These are phyloP conservation scores for Periconia sp. DNA, from an alignment of 2,329 filamentous ascomycete species.

Conservation along the genomic window DNA sequence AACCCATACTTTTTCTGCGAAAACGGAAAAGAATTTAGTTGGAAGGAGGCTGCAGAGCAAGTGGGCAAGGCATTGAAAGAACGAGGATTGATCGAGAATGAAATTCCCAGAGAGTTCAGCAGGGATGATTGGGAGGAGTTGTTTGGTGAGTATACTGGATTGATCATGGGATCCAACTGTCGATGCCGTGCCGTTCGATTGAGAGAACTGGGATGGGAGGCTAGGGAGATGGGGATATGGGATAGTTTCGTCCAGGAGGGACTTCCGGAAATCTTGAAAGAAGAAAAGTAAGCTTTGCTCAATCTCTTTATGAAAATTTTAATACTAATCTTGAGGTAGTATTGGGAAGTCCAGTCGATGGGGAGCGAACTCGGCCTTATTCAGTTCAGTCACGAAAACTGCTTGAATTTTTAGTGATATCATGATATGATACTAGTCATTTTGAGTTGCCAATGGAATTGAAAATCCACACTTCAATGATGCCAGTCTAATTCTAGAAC, in stretches of 20 bases:
- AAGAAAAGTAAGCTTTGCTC: constrained; percentile 12
- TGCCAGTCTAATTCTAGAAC: constrained; percentile 17
- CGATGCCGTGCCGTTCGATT: constrained; percentile 49
- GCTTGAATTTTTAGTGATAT: too few species aligned
- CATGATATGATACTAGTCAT: too few species aligned
- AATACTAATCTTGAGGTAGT: not conserved
- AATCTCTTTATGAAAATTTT: not conserved
- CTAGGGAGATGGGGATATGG: constrained; percentile 47
- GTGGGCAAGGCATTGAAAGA: constrained; percentile 91
- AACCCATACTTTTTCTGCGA: constrained; percentile 57
- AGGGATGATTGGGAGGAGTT: constrained; percentile 43
- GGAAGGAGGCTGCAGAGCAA: constrained; percentile 79
- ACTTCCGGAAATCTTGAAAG: constrained; percentile 42
- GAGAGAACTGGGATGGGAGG: constrained; percentile 49
- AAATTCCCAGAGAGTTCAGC: constrained; percentile 40
- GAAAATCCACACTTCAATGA: not conserved
- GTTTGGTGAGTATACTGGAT: constrained; percentile 40
- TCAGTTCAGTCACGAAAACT: not conserved
- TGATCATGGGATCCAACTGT: constrained; percentile 47
- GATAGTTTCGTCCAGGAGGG: constrained; percentile 48
- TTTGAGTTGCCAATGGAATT: too few species aligned
- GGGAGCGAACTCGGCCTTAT: not conserved
- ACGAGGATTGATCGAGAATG: constrained; percentile 80
- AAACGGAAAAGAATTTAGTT: constrained; percentile 47
- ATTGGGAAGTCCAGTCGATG: not conserved